A percentile compares a stretch with the other conserved stretches of the same genome.
Evolutionary conservation across 768 basidiomycete species (phyloP).

Genomic region (Xerocomus potaroensis): DNA sequence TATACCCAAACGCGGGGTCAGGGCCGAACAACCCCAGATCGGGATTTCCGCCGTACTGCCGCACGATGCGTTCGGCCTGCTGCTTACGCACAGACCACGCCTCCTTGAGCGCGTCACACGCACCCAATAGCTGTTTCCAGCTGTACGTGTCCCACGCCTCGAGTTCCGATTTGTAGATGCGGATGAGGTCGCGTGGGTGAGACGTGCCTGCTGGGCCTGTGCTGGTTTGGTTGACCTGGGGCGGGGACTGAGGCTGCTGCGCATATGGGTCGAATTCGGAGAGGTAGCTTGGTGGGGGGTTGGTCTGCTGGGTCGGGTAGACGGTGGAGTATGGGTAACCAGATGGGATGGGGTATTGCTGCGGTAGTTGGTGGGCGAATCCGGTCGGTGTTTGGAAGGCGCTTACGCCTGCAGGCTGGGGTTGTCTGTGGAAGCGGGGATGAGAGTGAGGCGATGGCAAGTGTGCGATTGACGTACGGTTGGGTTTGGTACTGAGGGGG

Average conservation of each 20-base stretch:
- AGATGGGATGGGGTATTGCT: conserved; percentile 18
- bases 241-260: conserved; percentile 10
- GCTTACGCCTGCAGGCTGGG: conserved; percentile 29
- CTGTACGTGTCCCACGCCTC: conserved; percentile 67
- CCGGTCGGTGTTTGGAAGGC: conserved; percentile 49
- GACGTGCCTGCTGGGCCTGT: conserved; percentile 30
- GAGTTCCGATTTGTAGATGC: conserved; percentile 58
- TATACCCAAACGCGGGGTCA: conserved; percentile 40
- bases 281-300: conserved; percentile 25
- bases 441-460: background rate
- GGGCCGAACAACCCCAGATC: conserved; percentile 25
- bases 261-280: conserved; percentile 41
- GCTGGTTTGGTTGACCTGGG: conserved; percentile 2
- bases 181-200: conserved; percentile 70
- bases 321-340: conserved; percentile 28
- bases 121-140: conserved; percentile 65
- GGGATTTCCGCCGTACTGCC: conserved; percentile 41
- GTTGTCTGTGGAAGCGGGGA: conserved; percentile 16
- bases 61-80: conserved; percentile 47
- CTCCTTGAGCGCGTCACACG: conserved; percentile 61
- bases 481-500: conserved; percentile 23
- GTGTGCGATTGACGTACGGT: conserved; percentile 11
- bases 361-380: conserved; percentile 52
- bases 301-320: conserved; percentile 21
- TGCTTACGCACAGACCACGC: conserved; percentile 61